Conservation (phyloP, 2,329 filamentous ascomycete species). For the Hortaea sp. region DNA sequence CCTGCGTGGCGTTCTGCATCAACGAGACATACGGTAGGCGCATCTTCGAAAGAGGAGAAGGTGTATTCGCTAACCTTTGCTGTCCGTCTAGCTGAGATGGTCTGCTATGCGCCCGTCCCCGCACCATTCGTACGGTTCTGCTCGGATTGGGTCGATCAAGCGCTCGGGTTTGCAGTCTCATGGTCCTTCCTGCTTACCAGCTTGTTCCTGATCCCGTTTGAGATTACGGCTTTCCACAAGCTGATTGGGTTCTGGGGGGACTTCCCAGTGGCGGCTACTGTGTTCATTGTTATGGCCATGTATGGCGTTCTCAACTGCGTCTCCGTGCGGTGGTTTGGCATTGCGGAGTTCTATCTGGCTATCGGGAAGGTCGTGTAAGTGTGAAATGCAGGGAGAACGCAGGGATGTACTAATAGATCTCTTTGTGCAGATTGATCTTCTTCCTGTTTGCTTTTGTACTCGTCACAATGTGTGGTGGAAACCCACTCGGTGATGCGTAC, state of each 20-base stretch:
- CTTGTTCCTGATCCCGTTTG: constrained; percentile 41
- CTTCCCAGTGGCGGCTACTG: constrained; percentile 31
- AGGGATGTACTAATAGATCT: too few species aligned
- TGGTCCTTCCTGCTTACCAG: constrained; percentile 45
- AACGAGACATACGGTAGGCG: constrained; percentile 10
- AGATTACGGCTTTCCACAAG: constrained; percentile 36
- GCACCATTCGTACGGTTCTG: constrained; percentile 53
- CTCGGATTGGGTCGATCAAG: constrained; percentile 55
- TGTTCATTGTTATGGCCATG: constrained; percentile 31
- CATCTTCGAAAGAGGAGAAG: too few species aligned
- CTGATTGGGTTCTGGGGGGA: constrained; percentile 33
- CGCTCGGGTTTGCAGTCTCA: constrained; percentile 44
- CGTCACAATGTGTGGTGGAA: constrained; percentile 27
- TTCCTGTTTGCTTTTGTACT: constrained; percentile 33
- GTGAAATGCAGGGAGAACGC: too few species aligned
- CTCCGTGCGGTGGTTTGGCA: constrained; percentile 37
- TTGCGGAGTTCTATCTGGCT: constrained; percentile 43
- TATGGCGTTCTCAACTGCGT: constrained; percentile 36
- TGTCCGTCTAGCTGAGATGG: constrained; percentile 49
- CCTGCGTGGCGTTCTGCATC: constrained; percentile 6
- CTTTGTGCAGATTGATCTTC: constrained; percentile 26
- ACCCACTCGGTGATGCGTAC: constrained; percentile 24
- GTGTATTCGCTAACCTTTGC: too few species aligned
- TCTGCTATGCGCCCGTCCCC: constrained; percentile 48
- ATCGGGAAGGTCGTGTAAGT: constrained; percentile 33